Evolutionary conservation across 2,329 filamentous ascomycete species (phyloP).

Genomic region (Clonostachys byssicola): DNA sequence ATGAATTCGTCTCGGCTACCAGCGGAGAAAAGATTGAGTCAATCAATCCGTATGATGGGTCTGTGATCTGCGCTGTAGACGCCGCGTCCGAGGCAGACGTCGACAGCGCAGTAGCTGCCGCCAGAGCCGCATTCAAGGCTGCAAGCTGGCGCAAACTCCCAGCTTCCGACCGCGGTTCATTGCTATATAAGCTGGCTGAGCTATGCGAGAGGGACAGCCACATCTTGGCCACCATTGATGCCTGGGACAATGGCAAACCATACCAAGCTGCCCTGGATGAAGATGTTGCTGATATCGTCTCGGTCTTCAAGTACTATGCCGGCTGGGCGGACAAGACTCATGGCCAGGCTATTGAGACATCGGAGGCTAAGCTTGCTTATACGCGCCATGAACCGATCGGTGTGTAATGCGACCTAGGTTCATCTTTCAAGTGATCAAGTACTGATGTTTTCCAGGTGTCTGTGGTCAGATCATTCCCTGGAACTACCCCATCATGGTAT

Average conservation of each 20-base stretch:
- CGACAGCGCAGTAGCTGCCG: conserved; percentile 76
- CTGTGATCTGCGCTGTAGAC: conserved; percentile 66
- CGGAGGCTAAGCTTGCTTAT: conserved; percentile 11
- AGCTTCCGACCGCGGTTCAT: conserved; percentile 67
- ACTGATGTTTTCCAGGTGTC: conserved; percentile 56
- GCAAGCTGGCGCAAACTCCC: conserved; percentile 62
- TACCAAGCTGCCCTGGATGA: conserved; percentile 63
- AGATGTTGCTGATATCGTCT: conserved; percentile 63
- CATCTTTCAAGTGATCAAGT: conserved; percentile 44
- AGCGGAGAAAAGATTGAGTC: conserved; percentile 6
- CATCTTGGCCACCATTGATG: conserved; percentile 75
- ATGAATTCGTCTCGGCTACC: conserved; percentile 9
- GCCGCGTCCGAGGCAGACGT: conserved; percentile 88
- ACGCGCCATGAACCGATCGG: too few relatives aligned
- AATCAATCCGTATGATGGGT: conserved; percentile 9
- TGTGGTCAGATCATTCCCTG: conserved; percentile 81
- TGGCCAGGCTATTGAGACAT: conserved; percentile 80
- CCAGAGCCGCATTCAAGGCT: conserved; percentile 80
- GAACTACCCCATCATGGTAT: conserved; percentile 67
- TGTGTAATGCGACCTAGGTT: too few relatives aligned
- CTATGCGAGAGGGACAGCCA: conserved; percentile 75
- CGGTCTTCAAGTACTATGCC: conserved; percentile 68
- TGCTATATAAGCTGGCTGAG: conserved; percentile 74
- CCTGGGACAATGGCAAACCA: conserved; percentile 69
- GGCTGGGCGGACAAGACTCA: conserved; percentile 91